These are phyloP conservation scores for Hymenoscyphus infarciens DNA, from an alignment of 2,329 filamentous ascomycete genomes.

Conservation along the genomic window DNA sequence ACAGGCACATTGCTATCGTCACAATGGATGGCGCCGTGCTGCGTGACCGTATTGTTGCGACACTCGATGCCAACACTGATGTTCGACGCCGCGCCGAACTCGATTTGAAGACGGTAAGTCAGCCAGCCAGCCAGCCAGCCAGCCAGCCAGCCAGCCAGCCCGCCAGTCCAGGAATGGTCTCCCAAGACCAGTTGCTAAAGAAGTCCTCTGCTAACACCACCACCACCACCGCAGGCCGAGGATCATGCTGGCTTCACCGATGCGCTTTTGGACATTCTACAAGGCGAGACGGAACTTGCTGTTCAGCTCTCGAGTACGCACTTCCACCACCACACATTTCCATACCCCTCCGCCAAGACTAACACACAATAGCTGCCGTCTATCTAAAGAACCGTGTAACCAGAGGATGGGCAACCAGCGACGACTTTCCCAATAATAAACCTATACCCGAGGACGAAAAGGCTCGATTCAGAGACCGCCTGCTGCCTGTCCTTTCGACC, in stretches of 20 bases:
- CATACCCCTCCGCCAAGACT: slow-evolving; percentile 31
- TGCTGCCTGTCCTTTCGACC: slow-evolving; percentile 83
- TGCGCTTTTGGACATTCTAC: slow-evolving; percentile 84
- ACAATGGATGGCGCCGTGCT: slow-evolving; percentile 71
- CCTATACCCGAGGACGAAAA: slow-evolving; percentile 88
- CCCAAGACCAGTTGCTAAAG: not conserved
- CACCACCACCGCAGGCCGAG: slow-evolving; percentile 66
- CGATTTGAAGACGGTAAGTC: slow-evolving; percentile 73
- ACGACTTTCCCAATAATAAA: slow-evolving; percentile 64
- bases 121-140: slow-evolving; percentile 5
- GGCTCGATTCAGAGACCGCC: slow-evolving; percentile 75
- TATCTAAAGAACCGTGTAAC: slow-evolving; percentile 98
- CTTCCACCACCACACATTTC: slow-evolving; percentile 19
- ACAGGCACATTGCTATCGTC: slow-evolving; percentile 18
- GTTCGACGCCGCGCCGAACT: slow-evolving; percentile 73
- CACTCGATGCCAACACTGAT: slow-evolving; percentile 71
- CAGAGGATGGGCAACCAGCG: slow-evolving; percentile 79
- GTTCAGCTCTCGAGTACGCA: slow-evolving; percentile 83
- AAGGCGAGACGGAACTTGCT: slow-evolving; percentile 79
- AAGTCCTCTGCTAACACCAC: slow-evolving; percentile 19
- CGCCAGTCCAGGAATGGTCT: not conserved
- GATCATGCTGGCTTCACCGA: slow-evolving; percentile 86
- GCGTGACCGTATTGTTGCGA: slow-evolving; percentile 73
- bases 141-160: too few species aligned
- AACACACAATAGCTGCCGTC: slow-evolving; percentile 68